phyloP scores from a whole-genome alignment of 345 rosid species.

The Linum trigynum region DNA sequence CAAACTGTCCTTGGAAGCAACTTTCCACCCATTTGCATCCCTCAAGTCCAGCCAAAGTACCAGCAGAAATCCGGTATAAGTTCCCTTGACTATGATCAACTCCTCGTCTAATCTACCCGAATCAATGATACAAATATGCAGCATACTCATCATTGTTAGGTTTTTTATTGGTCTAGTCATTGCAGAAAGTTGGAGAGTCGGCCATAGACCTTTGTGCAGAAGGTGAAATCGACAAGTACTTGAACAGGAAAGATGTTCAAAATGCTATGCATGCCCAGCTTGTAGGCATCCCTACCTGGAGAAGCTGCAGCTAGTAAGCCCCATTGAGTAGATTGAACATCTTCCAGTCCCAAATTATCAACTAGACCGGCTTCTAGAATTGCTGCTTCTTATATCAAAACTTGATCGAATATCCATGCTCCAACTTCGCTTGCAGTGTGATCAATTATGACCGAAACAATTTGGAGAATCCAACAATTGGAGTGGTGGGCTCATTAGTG shows the following conservation, averaged over 20 bases:
- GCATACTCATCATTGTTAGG: neutral
- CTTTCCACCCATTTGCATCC: too few relatives aligned
- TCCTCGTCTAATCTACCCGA: too few relatives aligned
- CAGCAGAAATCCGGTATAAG: too few relatives aligned
- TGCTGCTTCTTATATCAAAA: too few relatives aligned
- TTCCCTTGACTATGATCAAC: neutral
- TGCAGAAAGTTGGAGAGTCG: neutral
- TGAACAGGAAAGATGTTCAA: constrained; percentile 9
- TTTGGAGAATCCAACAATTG: neutral
- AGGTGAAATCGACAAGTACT: neutral
- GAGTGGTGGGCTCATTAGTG: neutral
- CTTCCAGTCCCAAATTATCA: too few relatives aligned
- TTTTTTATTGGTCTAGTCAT: neutral
- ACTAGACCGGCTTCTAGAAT: too few relatives aligned
- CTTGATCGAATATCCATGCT: constrained; percentile 1
- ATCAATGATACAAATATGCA: neutral
- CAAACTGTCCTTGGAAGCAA: too few relatives aligned
- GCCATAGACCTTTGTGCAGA: neutral
- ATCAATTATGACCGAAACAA: neutral
- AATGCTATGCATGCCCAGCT: neutral
- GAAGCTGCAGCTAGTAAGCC: constrained; percentile 3
- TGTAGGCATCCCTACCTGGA: too few relatives aligned
- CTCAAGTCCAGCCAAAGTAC: too few relatives aligned
- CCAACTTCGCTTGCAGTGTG: neutral
- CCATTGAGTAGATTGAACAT: neutral